Evolutionary conservation across 805 yeast genomes (phyloP).

Genomic region (Candida loeiensis): DNA sequence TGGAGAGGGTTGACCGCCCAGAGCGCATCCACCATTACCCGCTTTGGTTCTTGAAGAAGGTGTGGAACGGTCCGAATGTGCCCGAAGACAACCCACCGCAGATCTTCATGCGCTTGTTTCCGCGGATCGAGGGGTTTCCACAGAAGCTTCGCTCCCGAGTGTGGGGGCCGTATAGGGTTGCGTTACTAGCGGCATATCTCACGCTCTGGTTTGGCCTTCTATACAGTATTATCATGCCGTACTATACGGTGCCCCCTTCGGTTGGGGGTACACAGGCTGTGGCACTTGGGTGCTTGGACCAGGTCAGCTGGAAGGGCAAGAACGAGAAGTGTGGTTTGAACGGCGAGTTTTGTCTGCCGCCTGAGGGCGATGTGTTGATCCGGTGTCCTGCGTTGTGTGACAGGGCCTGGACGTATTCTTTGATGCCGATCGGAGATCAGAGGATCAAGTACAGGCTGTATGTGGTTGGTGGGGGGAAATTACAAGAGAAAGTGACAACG

Average conservation of each 20-base stretch:
- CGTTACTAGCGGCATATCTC: slow-evolving; percentile 37
- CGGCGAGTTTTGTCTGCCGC: slow-evolving; percentile 56
- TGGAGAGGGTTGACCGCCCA: no score
- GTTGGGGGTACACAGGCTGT: slow-evolving; percentile 28
- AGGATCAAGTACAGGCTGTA: slow-evolving; percentile 67
- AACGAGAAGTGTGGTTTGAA: slow-evolving; percentile 73
- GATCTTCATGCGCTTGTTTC: slow-evolving; percentile 11
- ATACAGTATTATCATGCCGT: slow-evolving; percentile 41
- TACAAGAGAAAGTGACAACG: not conserved
- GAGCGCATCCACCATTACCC: not conserved
- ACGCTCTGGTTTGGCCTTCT: slow-evolving; percentile 45
- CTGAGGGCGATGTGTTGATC: slow-evolving; percentile 45
- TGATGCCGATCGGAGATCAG: slow-evolving; percentile 68
- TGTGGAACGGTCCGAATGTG: slow-evolving; percentile 54
- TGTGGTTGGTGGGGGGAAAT: slow-evolving; percentile 71
- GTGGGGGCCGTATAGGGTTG: slow-evolving; percentile 23
- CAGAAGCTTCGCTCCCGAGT: slow-evolving; percentile 26
- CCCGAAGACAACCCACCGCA: slow-evolving; percentile 13
- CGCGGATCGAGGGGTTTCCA: slow-evolving; percentile 45
- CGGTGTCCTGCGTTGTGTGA: slow-evolving; percentile 90
- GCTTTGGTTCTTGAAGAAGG: slow-evolving; percentile 6
- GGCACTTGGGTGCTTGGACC: slow-evolving; percentile 48
- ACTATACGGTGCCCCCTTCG: slow-evolving; percentile 41
- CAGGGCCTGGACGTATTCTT: slow-evolving; percentile 69
- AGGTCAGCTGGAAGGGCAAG: slow-evolving; percentile 65